Evolutionary conservation across 202 grass and related monocot species (phyloP).

Genomic region (Zizania palustris): DNA sequence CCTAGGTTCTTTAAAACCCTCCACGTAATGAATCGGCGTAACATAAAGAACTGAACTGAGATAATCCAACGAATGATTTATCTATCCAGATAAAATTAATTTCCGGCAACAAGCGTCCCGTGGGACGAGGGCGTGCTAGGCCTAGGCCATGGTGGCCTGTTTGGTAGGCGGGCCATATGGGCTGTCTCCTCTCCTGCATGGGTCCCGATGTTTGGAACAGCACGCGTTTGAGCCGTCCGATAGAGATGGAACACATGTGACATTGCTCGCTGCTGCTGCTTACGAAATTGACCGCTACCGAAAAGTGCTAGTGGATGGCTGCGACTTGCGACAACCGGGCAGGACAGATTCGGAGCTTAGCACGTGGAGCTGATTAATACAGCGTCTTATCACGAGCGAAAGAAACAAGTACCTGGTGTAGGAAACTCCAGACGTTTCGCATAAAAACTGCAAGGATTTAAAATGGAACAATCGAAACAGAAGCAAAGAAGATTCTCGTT

Average conservation of each 20-base stretch:
- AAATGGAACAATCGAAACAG: not conserved
- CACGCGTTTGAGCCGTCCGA: not conserved
- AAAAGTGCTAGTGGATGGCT: no score
- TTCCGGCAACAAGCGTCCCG: no score
- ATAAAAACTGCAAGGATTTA: not conserved
- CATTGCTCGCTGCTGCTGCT: not conserved
- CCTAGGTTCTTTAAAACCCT: no score
- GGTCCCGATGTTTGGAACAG: not conserved
- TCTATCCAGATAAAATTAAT: no score
- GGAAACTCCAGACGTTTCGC: not conserved
- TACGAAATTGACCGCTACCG: not conserved
- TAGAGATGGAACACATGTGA: not conserved
- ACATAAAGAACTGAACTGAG: no score
- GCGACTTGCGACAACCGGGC: conserved; percentile 3
- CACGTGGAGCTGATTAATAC: not conserved
- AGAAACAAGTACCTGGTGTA: not conserved
- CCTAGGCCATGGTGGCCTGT: not conserved
- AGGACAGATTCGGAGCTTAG: not conserved
- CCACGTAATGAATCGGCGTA: no score
- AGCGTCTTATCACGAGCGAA: not conserved
- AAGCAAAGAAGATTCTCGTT: not conserved
- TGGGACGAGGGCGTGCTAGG: not conserved
- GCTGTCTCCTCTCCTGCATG: not conserved
- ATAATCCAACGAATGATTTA: no score
- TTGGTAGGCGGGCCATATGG: not conserved